Evolutionary conservation across 2,329 filamentous ascomycete genomes (phyloP), one percentile per base, ranked within the genome.

Genomic region (Leptographium wingfieldii): DNA sequence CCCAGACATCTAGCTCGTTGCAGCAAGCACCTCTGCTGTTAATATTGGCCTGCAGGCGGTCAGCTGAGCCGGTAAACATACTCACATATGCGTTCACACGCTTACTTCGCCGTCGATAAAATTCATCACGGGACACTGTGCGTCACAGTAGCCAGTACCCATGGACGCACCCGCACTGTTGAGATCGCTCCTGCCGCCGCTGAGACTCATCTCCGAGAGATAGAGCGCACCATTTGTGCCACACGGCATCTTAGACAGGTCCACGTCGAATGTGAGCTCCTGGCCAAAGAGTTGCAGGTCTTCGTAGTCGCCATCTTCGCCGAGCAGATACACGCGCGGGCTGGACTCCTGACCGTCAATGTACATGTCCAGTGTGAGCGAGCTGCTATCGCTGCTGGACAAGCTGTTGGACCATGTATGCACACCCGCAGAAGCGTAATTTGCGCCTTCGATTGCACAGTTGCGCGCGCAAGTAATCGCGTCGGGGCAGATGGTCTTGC

Each of bases 211-310:
- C 68, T 76, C 73, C 33, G 79, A 75, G 46, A 86, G 77, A 73
- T 86, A 85, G 43, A 86, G 70, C 16, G 83, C 83, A 59, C 81
- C 82, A 70, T 86, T 86, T 65, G 85, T 71, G 62, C 84, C 84
- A 66, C 84, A 86, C 52, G 79, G 77, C 31, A 85, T 73, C 62
- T 78, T 76, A 48, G 81, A 82, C 52, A 83, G 75, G 68, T 86
- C 82, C 14, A 85, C 82, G 59, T 85, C 82, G 61, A 86, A 84
- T 14, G 78, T 79, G 67, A 86, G 78, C 68, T 86, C 83, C 66
- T 79, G 72, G 71, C 78, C 78, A 58, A 79, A 73, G 57, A 85
- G 73, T 62, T 80, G 74, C 69, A 85, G 77, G 64, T 78, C 74
- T 70, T 83, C 71, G 68, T 86, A 86, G 58, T 77, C 77, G 60